These are phyloP conservation scores for Mortierella sp. DNA, from an alignment of 371 early-diverging fungal genomes.

Conservation along the genomic window DNA sequence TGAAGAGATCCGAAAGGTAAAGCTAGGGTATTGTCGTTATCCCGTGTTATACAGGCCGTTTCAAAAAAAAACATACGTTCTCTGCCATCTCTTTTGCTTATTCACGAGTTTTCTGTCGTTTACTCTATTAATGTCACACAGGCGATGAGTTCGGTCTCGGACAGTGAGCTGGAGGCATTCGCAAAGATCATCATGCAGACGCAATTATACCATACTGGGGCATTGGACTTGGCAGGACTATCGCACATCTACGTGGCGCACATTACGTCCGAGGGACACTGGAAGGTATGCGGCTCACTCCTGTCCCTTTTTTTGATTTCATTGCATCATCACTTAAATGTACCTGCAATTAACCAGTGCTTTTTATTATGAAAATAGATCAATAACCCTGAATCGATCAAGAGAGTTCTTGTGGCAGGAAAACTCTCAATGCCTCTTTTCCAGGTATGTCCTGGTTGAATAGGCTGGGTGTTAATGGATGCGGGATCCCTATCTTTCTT, in stretches of 20 bases:
- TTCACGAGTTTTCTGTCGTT: too few species aligned
- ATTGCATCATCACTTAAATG: background rate
- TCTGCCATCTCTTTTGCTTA: background rate
- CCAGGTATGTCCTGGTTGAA: constrained; percentile 15
- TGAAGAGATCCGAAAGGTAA: constrained; percentile 54
- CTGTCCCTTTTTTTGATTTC: background rate
- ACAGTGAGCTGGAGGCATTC: constrained; percentile 35
- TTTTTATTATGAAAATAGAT: constrained; percentile 12
- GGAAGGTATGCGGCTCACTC: constrained; percentile 27
- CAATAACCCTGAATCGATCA: constrained; percentile 35
- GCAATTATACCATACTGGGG: constrained; percentile 34
- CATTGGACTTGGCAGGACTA: constrained; percentile 33
- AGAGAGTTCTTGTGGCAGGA: constrained; percentile 43
- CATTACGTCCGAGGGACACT: constrained; percentile 41
- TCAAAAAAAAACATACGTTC: background rate
- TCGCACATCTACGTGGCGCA: constrained; percentile 29
- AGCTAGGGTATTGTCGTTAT: background rate
- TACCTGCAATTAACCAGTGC: background rate
- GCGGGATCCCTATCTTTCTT: too few species aligned
- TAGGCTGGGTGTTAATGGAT: too few species aligned
- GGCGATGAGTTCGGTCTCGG: constrained; percentile 46
- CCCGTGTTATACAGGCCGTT: background rate
- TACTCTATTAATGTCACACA: background rate
- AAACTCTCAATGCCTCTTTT: constrained; percentile 44
- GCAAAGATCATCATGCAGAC: constrained; percentile 54